Percentiles rank a stretch among this genome's conserved stretches.
Evolutionary conservation across 164 flowering plant species (phyloP).

Genomic region (Buxus sempervirens): DNA sequence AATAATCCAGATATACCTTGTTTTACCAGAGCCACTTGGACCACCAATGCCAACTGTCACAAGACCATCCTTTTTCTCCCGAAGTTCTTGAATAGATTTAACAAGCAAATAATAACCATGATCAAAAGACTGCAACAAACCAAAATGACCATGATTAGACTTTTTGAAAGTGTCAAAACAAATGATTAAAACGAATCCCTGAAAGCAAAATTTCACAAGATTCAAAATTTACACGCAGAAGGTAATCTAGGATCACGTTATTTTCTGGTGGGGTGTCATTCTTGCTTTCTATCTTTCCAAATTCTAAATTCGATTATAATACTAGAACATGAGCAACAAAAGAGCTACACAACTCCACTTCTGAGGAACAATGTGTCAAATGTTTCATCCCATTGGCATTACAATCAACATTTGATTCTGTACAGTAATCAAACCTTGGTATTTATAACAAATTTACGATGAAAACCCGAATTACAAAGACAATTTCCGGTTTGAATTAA

Average conservation of each 20-base stretch:
- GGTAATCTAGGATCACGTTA: neutral
- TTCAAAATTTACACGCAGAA: neutral
- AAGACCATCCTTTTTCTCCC: constrained; percentile 78
- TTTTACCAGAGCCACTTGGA: constrained; percentile 92
- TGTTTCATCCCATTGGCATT: neutral
- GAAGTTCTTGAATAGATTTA: constrained; percentile 92
- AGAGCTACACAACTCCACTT: neutral
- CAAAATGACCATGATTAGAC: constrained; percentile 7
- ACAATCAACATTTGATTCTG: neutral
- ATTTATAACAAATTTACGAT: neutral
- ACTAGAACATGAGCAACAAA: neutral
- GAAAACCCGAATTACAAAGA: too few relatives aligned
- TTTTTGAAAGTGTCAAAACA: neutral
- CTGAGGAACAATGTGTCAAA: too few relatives aligned
- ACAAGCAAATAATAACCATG: constrained; percentile 86
- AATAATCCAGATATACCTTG: constrained; percentile 47
- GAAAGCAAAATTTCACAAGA: neutral
- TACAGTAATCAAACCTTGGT: neutral
- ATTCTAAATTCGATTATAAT: neutral
- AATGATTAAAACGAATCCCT: neutral
- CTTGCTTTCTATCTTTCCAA: too few relatives aligned
- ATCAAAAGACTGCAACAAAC: constrained; percentile 80
- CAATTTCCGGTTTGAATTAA: neutral
- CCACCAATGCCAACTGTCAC: constrained; percentile 97
- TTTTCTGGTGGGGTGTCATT: too few relatives aligned